phyloP scores from a whole-genome alignment of 2,329 filamentous ascomycete species.

The Aspergillus aculeatus region DNA sequence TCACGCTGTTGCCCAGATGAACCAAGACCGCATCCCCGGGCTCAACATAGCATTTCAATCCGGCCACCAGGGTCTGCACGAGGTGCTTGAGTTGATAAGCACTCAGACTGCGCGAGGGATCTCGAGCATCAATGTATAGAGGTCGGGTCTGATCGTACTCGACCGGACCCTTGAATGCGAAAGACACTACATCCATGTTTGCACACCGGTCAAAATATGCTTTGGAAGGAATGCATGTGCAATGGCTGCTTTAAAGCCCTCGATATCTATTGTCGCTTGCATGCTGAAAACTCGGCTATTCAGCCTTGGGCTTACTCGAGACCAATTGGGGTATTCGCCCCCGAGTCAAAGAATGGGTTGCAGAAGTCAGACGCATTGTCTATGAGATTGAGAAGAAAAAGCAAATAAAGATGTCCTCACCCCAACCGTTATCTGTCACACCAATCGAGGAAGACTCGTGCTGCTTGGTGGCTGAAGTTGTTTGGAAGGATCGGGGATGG shows the following conservation, averaged over 20 bases:
- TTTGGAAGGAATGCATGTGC: background rate
- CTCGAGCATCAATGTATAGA: conserved; percentile 33
- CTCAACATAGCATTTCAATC: conserved; percentile 26
- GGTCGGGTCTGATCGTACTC: conserved; percentile 26
- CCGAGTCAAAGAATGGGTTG: background rate
- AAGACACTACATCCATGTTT: conserved; percentile 11
- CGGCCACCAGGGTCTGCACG: conserved; percentile 28
- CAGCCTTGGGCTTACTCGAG: background rate
- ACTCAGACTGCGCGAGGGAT: conserved; percentile 25
- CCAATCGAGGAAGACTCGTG: background rate
- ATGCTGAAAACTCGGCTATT: background rate
- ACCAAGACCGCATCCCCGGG: conserved; percentile 35
- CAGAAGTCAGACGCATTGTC: background rate
- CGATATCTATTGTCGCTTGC: background rate
- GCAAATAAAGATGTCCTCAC: too few species aligned
- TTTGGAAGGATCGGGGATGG: background rate
- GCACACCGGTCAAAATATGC: background rate
- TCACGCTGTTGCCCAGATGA: conserved; percentile 31
- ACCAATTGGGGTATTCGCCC: background rate
- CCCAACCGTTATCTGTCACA: background rate
- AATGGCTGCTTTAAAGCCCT: background rate
- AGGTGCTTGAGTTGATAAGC: conserved; percentile 20
- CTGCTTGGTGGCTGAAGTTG: background rate
- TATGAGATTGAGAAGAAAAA: background rate
- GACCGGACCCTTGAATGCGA: conserved; percentile 27